These are phyloP conservation scores for Grammothele lineata DNA, from an alignment of 768 basidiomycete genomes.

Conservation along the genomic window DNA sequence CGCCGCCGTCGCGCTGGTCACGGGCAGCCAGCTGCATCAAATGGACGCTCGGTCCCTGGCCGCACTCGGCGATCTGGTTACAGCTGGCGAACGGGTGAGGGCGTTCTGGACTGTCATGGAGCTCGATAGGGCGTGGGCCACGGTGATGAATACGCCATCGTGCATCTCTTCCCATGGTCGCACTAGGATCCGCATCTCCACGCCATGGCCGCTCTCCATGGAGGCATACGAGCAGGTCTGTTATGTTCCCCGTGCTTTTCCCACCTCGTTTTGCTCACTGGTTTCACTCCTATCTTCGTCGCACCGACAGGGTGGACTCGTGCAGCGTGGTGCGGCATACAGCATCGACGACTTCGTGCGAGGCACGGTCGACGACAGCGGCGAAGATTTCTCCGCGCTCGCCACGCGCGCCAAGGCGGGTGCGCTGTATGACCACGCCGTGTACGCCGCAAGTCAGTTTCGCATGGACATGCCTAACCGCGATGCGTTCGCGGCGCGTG, in stretches of 20 bases:
- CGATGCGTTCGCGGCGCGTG: conserved; percentile 11
- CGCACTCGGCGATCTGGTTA: conserved; percentile 15
- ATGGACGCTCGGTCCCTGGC: conserved; percentile 9
- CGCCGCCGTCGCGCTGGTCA: conserved; percentile 27
- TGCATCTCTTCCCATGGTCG: conserved; percentile 12
- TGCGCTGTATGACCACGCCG: conserved; percentile 17
- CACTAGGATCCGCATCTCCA: conserved; percentile 13
- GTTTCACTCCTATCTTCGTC: too few species aligned
- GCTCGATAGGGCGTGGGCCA: conserved; percentile 22
- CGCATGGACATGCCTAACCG: conserved; percentile 7
- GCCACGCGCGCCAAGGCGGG: conserved; percentile 21
- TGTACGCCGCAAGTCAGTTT: conserved; percentile 14
- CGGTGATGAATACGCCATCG: conserved; percentile 16
- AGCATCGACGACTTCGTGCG: conserved; percentile 10
- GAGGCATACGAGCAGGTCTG: conserved; percentile 20
- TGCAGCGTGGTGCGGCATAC: neutral
- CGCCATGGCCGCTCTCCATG: conserved; percentile 24
- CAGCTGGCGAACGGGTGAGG: conserved; percentile 22
- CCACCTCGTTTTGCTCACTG: too few species aligned
- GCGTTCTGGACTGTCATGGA: conserved; percentile 26
- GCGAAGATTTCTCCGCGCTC: conserved; percentile 13
- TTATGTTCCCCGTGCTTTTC: too few species aligned
- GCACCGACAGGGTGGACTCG: conserved; percentile 8
- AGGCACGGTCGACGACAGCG: conserved; percentile 8
- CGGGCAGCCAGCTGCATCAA: conserved; percentile 26